Conservation (phyloP, 1,139 yeast genomes). For the Geotrichum restrictum region DNA sequence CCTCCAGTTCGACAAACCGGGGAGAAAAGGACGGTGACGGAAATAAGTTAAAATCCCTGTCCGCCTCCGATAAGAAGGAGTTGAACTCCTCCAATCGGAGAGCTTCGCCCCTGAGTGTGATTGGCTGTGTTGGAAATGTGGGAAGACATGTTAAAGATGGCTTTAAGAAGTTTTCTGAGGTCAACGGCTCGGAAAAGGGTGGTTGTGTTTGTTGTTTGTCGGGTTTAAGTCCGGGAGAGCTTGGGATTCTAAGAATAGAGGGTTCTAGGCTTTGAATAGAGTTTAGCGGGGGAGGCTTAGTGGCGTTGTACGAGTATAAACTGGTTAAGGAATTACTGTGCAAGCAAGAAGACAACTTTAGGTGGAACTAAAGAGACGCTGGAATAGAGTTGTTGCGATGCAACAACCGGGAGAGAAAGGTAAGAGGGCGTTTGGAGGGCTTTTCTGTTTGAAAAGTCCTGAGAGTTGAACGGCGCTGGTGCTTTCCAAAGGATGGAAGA, state of each 20-base stretch:
- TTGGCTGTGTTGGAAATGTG: background rate
- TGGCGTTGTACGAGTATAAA: conserved; percentile 10
- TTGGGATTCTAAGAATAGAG: background rate
- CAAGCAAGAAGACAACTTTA: conserved; percentile 16
- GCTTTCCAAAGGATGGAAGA: background rate
- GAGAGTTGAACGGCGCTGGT: background rate
- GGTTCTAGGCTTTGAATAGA: conserved; percentile 4
- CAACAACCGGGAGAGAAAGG: conserved; percentile 6
- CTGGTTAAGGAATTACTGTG: conserved; percentile 11
- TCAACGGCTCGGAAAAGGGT: conserved; percentile 4
- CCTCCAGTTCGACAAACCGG: background rate
- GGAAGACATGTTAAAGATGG: background rate
- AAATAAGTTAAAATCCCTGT: background rate
- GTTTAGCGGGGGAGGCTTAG: conserved; percentile 12
- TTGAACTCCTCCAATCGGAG: background rate
- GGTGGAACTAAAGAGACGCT: conserved; percentile 1
- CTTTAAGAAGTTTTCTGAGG: background rate
- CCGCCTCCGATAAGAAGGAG: background rate
- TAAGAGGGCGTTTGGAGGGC: conserved; percentile 6
- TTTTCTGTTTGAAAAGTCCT: conserved; percentile 9
- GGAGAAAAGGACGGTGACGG: conserved; percentile 3
- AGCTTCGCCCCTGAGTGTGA: background rate
- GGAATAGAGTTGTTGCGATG: conserved; percentile 6
- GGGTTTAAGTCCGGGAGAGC: conserved; percentile 6
- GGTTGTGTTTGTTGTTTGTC: conserved; percentile 3